Base-by-base conservation (phyloP, 352 stramenopile genomes). In the Globisporangium spinosum region DNA sequence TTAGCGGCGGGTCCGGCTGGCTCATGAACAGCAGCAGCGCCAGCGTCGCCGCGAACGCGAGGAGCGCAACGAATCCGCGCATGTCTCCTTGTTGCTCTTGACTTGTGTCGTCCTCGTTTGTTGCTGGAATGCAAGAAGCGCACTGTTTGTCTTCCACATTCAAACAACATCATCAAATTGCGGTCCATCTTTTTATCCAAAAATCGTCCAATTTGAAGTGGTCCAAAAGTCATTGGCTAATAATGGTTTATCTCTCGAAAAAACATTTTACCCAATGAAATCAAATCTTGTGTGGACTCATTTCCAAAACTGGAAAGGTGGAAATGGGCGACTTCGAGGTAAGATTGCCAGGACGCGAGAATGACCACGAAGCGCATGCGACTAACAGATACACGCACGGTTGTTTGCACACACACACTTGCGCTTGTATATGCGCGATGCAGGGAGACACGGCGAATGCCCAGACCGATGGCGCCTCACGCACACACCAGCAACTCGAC, bases 31-130 rank as follows among this genome's bases (percentile, higher is more conserved):
- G 74, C 55, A 91, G 69, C 54, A 89, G 68, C 35, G 75, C 68
- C 5, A 88, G 55, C 32, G 74, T 65, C 9, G 79, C 25, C 45
- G 82, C 77, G 29, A 83, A 71, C 58, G 70, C 75, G 13, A 93
- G 45, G n/a, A 91, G 62, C 45, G 80, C 79, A 23, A 81, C 63
- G 60, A 91, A 79, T 45, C 79, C 80, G 27, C 64, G 75, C 83
- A 91, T 71, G 40, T 25, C 27, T 25, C 2, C 23, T 23, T 15
- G 25, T 9, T 34, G 15, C 13, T n/a, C 15, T 49, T 22, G 15
- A 7, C 15, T 20, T 49, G 15, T 49, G 13, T 45, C 13, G 15
- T 9, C 15, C 3, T 25, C 8, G 13, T 55, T 25, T 55, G 47
- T 23, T 45, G 12, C 8, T 12, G 32, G 32, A 38, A 38, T 38